These are phyloP conservation scores for Scopulariopsis brevicaulis DNA, from an alignment of 2,329 filamentous ascomycete genomes.

Conservation along the genomic window DNA sequence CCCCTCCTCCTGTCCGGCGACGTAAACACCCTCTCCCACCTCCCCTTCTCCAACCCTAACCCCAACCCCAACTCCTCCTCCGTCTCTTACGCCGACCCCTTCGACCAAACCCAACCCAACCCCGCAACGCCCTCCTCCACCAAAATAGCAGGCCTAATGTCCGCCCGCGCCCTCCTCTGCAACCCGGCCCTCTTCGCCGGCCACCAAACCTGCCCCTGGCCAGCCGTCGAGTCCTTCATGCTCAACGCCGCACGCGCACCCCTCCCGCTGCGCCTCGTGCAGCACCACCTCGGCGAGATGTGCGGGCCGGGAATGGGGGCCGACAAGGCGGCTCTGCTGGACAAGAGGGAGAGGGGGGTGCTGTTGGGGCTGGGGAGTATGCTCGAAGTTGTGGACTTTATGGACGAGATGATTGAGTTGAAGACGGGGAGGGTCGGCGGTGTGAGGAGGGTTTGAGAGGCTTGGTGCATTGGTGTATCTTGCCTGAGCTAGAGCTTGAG, in stretches of 20 bases:
- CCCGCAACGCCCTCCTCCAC: conserved; percentile 24
- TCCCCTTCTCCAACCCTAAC: conserved; percentile 25
- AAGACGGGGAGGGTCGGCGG: conserved; percentile 1
- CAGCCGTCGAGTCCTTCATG: conserved; percentile 52
- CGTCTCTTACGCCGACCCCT: conserved; percentile 25
- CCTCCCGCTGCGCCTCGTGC: conserved; percentile 49
- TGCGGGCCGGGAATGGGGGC: conserved; percentile 42
- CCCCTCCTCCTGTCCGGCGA: conserved; percentile 61
- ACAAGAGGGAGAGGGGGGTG: conserved; percentile 40
- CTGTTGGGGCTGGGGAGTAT: conserved; percentile 39
- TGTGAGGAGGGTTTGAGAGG: background rate
- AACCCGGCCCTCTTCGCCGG: conserved; percentile 58
- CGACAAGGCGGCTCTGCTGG: conserved; percentile 39
- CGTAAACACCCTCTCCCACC: conserved; percentile 43
- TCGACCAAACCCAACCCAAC: conserved; percentile 12
- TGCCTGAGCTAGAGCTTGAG: background rate
- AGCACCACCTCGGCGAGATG: conserved; percentile 61
- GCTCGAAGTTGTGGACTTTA: conserved; percentile 47
- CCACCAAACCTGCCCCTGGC: conserved; percentile 44
- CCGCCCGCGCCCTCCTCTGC: conserved; percentile 53
- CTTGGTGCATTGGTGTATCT: background rate
- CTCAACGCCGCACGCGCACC: conserved; percentile 43
- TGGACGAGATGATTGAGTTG: conserved; percentile 37
- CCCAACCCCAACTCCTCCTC: conserved; percentile 27
- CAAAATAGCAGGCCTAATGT: conserved; percentile 54